Evolutionary conservation across 1,139 yeast genomes (phyloP), one percentile per base, ranked within the genome.

Genomic region (Kurtzmaniella quercitrusa): DNA sequence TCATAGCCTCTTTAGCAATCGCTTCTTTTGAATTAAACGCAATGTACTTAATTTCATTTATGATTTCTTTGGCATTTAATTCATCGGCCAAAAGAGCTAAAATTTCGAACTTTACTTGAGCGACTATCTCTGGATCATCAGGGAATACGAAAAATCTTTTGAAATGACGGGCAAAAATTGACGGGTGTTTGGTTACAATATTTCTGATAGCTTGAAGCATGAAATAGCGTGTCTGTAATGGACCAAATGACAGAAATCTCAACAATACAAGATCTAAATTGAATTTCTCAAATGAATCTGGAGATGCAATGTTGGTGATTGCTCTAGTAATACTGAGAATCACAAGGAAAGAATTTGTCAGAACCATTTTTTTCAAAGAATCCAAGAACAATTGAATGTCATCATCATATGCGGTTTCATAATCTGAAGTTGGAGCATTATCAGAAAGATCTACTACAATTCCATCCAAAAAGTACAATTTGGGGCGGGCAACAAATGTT

Each of bases 21-120:
- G 46, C 46, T 3, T 49, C 48, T 10, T 66, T 56, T 2, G 74
- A 63, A 17, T 68, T 57, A n/a, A 71, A 62, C 0, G 87, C 80
- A 50, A 81, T 78, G 57, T 80, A 80, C 53, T 85, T 84, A 37
- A 91, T 66, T 59, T 90, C 95, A 23, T 73, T 70, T n/a, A 85
- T 65, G 14, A 88, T 75, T 3, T 55, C 48, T 37, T 70, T 68
- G 41, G 81, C 74, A 50, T 77, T 87, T 2, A 63, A 60, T 21
- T 75, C 79, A 42, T 72, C 71, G 33, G 82, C 77, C 23, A 89
- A 60, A 15, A 73, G 63, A 1, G 91, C 74, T 39, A 91, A 62
- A 21, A 89, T 78, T 41, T 73, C 73, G n/a, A 91, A 61, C 60
- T 90, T 91, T 43, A 75, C 62, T 41, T 64, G 63, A 11, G 87